A percentile compares a stretch with the other conserved stretches of the same genome.
Evolutionary conservation across 495 filamentous ascomycete genomes (phyloP).

Genomic region (Geoglossum glabrum): DNA sequence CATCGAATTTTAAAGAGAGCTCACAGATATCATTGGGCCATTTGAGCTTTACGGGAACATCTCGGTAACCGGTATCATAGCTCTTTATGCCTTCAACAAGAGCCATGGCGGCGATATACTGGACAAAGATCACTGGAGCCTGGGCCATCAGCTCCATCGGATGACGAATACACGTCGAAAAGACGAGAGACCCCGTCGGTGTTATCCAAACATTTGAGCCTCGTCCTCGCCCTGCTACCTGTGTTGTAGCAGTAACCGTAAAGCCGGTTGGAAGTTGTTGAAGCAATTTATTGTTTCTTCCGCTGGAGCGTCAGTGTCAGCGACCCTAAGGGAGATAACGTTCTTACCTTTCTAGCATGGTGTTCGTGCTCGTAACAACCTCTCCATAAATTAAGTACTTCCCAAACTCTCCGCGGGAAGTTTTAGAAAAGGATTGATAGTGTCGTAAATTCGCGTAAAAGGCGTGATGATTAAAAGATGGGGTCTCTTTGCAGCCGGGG

Average conservation of each 20-base stretch:
- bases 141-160: slow-evolving; percentile 42
- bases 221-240: slow-evolving; percentile 78
- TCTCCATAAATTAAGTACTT: slow-evolving; percentile 69
- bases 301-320: slow-evolving; percentile 6
- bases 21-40: slow-evolving; percentile 92
- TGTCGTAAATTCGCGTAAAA: slow-evolving; percentile 54
- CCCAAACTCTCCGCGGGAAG: slow-evolving; percentile 37
- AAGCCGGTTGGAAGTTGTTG: slow-evolving; percentile 60
- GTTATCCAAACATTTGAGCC: slow-evolving; percentile 92
- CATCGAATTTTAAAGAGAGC: background rate
- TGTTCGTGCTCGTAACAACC: slow-evolving; percentile 85
- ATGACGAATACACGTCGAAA: slow-evolving; percentile 73
- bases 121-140: slow-evolving; percentile 81
- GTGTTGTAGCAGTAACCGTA: slow-evolving; percentile 77
- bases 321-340: background rate
- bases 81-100: slow-evolving; percentile 65
- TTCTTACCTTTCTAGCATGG: slow-evolving; percentile 71
- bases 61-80: slow-evolving; percentile 55
- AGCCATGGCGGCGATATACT: slow-evolving; percentile 84
- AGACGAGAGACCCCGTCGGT: slow-evolving; percentile 66
- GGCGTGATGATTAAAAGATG: slow-evolving; percentile 68
- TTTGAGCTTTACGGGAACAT: slow-evolving; percentile 69
- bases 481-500: slow-evolving; percentile 57
- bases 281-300: slow-evolving; percentile 60
- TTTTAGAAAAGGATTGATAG: slow-evolving; percentile 34